These are phyloP conservation scores for Cryptosporidium ryanae DNA, from an alignment of 169 alveolate species.

Conservation along the genomic window DNA sequence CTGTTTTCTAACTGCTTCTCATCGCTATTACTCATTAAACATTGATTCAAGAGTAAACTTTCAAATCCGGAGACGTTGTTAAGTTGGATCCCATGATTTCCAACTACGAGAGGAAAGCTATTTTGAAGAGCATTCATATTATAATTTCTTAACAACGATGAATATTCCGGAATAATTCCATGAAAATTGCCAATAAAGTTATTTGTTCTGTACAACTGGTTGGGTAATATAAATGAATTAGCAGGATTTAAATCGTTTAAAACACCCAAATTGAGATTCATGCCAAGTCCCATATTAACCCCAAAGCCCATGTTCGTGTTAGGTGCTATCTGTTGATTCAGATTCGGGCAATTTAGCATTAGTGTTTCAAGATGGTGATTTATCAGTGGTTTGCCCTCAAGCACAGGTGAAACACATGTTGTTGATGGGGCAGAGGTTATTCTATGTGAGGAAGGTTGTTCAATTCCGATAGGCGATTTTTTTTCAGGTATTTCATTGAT, in stretches of 20 bases:
- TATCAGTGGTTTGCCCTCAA: constrained; percentile 39
- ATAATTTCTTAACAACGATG: constrained; percentile 18
- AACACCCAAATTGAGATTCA: constrained; percentile 35
- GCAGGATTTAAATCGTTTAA: constrained; percentile 20
- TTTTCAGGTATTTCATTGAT: not conserved
- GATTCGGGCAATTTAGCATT: not conserved
- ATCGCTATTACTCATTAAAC: not conserved
- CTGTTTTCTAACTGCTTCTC: constrained; percentile 34
- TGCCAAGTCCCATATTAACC: constrained; percentile 25
- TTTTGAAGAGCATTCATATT: constrained; percentile 17
- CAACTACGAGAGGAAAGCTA: not conserved
- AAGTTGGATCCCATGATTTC: constrained; percentile 9
- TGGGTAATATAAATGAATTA: constrained; percentile 11
- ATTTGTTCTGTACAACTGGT: constrained; percentile 17
- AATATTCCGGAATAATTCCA: constrained; percentile 30
- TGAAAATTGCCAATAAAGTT: constrained; percentile 13
- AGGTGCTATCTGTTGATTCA: not conserved
- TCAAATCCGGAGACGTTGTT: constrained; percentile 24
- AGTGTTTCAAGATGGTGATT: constrained; percentile 52
- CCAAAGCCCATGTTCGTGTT: constrained; percentile 57
- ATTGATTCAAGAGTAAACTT: not conserved
- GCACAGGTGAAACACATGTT: constrained; percentile 65
- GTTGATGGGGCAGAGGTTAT: constrained; percentile 38
- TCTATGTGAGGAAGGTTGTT: constrained; percentile 13
- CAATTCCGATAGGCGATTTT: constrained; percentile 13